Conservation (phyloP, 345 rosid genomes). For the thale cress (Arabidopsis thaliana) region DNA sequence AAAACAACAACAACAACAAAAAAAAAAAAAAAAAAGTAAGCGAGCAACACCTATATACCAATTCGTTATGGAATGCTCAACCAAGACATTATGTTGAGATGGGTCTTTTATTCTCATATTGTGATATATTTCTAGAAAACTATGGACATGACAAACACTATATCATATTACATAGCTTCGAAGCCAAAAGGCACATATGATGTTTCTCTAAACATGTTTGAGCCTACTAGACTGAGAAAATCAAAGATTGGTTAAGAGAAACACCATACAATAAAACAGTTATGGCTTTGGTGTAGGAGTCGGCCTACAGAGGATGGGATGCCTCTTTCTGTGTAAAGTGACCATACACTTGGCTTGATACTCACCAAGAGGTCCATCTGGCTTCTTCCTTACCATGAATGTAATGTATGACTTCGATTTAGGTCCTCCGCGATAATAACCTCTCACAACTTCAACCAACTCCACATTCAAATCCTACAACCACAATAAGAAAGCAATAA, state of each 20-base stretch:
- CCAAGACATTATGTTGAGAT: too few relatives aligned
- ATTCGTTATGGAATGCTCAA: neutral
- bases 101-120: neutral
- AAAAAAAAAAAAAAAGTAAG: too few relatives aligned
- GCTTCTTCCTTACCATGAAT: conserved; percentile 28
- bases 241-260: neutral
- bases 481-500: neutral
- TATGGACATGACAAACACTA: neutral
- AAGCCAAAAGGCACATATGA: neutral
- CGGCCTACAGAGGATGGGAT: conserved; percentile 34
- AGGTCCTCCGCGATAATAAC: neutral
- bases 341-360: conserved; percentile 21
- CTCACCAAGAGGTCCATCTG: conserved; percentile 15
- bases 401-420: conserved; percentile 36
- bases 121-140: neutral
- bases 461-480: neutral
- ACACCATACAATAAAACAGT: neutral
- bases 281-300: conserved; percentile 6
- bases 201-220: neutral
- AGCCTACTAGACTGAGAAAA: neutral
- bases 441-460: conserved; percentile 20
- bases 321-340: conserved; percentile 7
- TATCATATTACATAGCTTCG: neutral
- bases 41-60: neutral
- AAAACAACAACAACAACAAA: too few relatives aligned